These are phyloP conservation scores for Babjeviella inositovora DNA, from an alignment of 805 yeast species.

Conservation along the genomic window DNA sequence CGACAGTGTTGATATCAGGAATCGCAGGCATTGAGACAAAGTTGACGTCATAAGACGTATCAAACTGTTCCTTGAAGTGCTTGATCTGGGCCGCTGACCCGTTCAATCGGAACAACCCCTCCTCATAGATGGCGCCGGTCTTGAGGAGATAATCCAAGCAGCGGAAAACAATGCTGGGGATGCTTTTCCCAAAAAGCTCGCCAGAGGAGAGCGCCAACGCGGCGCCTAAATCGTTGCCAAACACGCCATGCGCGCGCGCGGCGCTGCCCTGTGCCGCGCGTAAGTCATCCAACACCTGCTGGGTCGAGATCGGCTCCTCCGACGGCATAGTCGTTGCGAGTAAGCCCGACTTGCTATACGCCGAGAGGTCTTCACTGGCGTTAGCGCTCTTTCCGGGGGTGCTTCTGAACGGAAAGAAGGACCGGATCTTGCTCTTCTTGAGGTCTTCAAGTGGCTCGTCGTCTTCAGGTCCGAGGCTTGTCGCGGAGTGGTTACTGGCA, in stretches of 20 bases:
- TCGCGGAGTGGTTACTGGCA: no score
- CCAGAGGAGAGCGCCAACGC: slow-evolving; percentile 37
- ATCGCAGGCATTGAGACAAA: slow-evolving; percentile 24
- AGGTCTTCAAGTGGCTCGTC: no score
- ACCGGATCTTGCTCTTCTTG: no score
- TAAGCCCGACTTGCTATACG: no score
- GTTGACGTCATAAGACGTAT: slow-evolving; percentile 53
- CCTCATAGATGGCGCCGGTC: slow-evolving; percentile 65
- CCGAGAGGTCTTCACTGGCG: no score
- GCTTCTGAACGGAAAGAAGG: no score
- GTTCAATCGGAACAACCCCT: slow-evolving; percentile 81
- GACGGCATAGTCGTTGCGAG: no score
- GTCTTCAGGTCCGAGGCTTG: no score
- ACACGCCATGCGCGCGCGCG: slow-evolving; percentile 27
- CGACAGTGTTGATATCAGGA: slow-evolving; percentile 73
- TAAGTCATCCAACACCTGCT: no score
- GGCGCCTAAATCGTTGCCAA: slow-evolving; percentile 46
- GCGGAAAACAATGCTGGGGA: slow-evolving; percentile 67
- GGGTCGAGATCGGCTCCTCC: no score
- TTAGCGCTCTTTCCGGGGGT: no score
- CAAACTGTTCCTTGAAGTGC: slow-evolving; percentile 52
- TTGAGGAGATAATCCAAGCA: slow-evolving; percentile 54
- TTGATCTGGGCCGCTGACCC: slow-evolving; percentile 75
- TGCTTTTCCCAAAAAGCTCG: slow-evolving; percentile 19
- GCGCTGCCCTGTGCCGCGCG: no score